phyloP scores from a whole-genome alignment of 148 eudicot genomes.

The Nepenthes gracilis region DNA sequence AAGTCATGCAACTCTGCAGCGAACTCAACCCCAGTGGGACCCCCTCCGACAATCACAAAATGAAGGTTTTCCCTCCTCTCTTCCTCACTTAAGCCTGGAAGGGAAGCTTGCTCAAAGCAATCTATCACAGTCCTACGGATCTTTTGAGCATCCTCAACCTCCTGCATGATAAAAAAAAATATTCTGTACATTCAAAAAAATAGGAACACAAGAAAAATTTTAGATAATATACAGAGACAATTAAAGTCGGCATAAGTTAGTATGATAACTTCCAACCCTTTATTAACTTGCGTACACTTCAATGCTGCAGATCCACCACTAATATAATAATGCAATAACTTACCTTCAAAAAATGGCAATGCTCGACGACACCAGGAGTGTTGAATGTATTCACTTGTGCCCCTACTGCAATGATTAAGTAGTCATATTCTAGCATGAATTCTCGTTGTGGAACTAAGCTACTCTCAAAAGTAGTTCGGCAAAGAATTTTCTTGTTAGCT shows the following conservation, averaged over 20 bases:
- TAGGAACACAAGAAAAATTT: neutral
- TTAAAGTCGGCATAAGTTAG: neutral
- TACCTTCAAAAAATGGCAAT: constrained; percentile 95
- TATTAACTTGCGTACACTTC: neutral
- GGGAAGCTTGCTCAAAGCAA: constrained; percentile 64
- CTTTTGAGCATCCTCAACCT: constrained; percentile 72
- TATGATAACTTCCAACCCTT: neutral
- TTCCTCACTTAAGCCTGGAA: constrained; percentile 55
- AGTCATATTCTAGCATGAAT: constrained; percentile 64
- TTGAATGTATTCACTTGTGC: constrained; percentile 87
- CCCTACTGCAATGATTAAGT: constrained; percentile 71
- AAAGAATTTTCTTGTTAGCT: constrained; percentile 43
- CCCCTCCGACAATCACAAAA: constrained; percentile 69
- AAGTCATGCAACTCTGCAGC: constrained; percentile 74
- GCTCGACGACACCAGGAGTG: constrained; percentile 78
- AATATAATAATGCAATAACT: neutral
- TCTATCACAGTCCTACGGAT: constrained; percentile 57
- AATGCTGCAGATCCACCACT: constrained; percentile 1
- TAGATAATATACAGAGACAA: constrained; percentile 1
- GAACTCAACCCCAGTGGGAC: constrained; percentile 81
- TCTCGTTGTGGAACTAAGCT: constrained; percentile 47
- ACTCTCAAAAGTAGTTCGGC: constrained; percentile 42
- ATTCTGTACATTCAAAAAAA: constrained; percentile 9
- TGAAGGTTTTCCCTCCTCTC: constrained; percentile 53
- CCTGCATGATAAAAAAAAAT: constrained; percentile 30